Evolutionary conservation across 371 early-diverging fungal species (phyloP).

Genomic region (Sporodiniella umbellata): DNA sequence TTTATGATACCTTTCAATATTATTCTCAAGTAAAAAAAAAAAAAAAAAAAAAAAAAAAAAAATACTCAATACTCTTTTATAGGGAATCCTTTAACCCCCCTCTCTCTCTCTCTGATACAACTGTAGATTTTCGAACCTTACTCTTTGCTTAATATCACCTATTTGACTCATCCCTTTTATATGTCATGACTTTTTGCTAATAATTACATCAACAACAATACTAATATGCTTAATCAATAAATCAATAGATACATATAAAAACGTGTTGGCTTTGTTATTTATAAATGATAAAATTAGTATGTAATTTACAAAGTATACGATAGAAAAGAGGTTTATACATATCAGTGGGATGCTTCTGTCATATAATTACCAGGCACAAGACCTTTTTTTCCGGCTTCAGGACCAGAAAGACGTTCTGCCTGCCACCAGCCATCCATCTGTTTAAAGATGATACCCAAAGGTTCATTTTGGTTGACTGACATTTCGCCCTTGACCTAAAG

Average conservation of each 20-base stretch:
- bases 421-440: slow-evolving; percentile 54
- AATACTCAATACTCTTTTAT: no score
- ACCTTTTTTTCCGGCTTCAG: slow-evolving; percentile 26
- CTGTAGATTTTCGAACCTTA: no score
- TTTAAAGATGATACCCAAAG: slow-evolving; percentile 32
- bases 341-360: slow-evolving; percentile 7
- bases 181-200: not conserved
- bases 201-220: no score
- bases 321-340: not conserved
- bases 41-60: not conserved
- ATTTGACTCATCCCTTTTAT: not conserved
- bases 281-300: not conserved
- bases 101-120: not conserved
- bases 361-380: slow-evolving; percentile 51
- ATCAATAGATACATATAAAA: no score
- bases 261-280: no score
- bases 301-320: no score
- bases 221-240: no score
- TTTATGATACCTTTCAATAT: slow-evolving; percentile 99
- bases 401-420: slow-evolving; percentile 29
- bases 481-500: slow-evolving; percentile 41
- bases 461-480: slow-evolving; percentile 36
- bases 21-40: slow-evolving; percentile 77
- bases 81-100: slow-evolving; percentile 11
- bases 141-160: not conserved